A percentile compares a stretch with the other conserved stretches of the same genome.
phyloP scores from a whole-genome alignment of 768 basidiomycete species.

The Boletellus emodensis region DNA sequence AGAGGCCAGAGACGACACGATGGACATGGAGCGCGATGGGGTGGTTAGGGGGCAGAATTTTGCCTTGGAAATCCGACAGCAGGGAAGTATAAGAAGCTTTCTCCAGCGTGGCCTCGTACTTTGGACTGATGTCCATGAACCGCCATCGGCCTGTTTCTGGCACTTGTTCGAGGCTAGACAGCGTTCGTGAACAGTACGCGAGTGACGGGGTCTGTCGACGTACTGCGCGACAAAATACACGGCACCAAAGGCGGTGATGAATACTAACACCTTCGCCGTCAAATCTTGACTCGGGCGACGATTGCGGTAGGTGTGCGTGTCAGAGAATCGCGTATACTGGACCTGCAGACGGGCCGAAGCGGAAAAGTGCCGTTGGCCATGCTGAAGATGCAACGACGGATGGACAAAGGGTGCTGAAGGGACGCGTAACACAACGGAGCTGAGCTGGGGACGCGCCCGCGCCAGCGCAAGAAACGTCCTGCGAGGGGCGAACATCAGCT shows the following conservation, averaged over 20 bases:
- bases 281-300: slow-evolving; percentile 9
- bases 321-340: slow-evolving; percentile 29
- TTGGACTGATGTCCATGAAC: slow-evolving; percentile 75
- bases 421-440: background rate
- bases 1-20: slow-evolving; percentile 61
- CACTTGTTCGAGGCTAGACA: slow-evolving; percentile 70
- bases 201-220: slow-evolving; percentile 1
- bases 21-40: slow-evolving; percentile 65
- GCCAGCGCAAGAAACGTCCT: slow-evolving; percentile 1
- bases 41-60: slow-evolving; percentile 64
- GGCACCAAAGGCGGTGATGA: slow-evolving; percentile 18
- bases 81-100: slow-evolving; percentile 40
- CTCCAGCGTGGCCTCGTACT: slow-evolving; percentile 53
- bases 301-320: slow-evolving; percentile 2
- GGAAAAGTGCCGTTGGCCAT: slow-evolving; percentile 17
- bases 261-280: slow-evolving; percentile 12
- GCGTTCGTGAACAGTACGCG: background rate
- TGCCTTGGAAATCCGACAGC: slow-evolving; percentile 46
- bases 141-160: slow-evolving; percentile 85
- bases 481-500: slow-evolving; percentile 10
- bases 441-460: background rate
- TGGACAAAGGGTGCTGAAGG: background rate
- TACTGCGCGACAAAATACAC: slow-evolving; percentile 31
- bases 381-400: background rate
- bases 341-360: slow-evolving; percentile 14